Conservation (phyloP, 2,329 filamentous ascomycete genomes). For the Ophiostoma australiae region DNA sequence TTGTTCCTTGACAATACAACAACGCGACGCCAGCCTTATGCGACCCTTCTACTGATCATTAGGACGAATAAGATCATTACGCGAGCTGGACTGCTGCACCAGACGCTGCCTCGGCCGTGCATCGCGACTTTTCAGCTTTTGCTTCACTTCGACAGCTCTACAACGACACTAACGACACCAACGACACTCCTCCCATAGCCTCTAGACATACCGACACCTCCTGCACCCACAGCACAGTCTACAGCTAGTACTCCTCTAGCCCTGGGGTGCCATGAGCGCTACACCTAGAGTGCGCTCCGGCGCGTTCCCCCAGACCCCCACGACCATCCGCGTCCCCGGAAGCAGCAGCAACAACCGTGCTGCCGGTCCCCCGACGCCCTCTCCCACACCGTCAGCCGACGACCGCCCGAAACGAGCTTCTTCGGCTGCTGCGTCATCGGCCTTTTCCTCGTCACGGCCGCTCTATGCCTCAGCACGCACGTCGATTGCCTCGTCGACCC, state of each 20-base stretch:
- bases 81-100: background rate
- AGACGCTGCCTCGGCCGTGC: background rate
- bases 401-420: conserved; percentile 11
- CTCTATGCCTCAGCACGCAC: conserved; percentile 22
- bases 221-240: background rate
- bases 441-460: conserved; percentile 13
- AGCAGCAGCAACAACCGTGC: conserved; percentile 17
- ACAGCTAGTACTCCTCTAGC: background rate
- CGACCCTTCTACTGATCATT: background rate
- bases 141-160: background rate
- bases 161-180: background rate
- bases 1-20: background rate
- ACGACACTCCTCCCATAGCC: no score
- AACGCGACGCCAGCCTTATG: background rate
- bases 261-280: conserved; percentile 29
- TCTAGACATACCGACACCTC: background rate
- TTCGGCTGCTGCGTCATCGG: background rate
- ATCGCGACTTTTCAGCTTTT: conserved; percentile 10
- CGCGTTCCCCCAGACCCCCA: conserved; percentile 31
- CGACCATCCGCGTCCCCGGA: conserved; percentile 19
- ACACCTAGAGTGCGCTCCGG: conserved; percentile 30
- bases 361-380: conserved; percentile 28
- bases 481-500: conserved; percentile 30
- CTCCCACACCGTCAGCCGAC: conserved; percentile 27
- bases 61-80: background rate